Evolutionary conservation across 257 asterid genomes (phyloP).

Genomic region (Solanum habrochaites): DNA sequence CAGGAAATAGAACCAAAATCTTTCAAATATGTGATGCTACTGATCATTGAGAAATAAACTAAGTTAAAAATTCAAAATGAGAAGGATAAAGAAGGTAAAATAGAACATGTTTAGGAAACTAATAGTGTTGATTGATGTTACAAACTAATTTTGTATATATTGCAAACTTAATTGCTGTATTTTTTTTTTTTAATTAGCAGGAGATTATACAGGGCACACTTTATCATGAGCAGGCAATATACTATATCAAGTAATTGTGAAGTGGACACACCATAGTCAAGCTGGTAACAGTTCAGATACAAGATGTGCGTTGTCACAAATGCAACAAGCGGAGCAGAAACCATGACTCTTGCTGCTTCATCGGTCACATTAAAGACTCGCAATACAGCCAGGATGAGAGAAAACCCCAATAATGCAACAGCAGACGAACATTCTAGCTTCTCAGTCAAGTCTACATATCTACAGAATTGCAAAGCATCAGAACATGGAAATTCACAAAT

Average conservation of each 20-base stretch:
- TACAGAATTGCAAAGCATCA: slow-evolving; percentile 22
- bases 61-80: neutral
- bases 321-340: slow-evolving; percentile 73
- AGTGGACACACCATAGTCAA: slow-evolving; percentile 50
- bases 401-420: slow-evolving; percentile 63
- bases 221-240: neutral
- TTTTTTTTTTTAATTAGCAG: neutral
- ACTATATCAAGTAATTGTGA: neutral
- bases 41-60: neutral
- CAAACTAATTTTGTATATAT: neutral
- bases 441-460: slow-evolving; percentile 78
- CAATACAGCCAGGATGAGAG: slow-evolving; percentile 55
- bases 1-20: neutral
- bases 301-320: slow-evolving; percentile 65
- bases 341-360: slow-evolving; percentile 89
- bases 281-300: slow-evolving; percentile 53
- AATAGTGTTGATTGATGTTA: neutral
- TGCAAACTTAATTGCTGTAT: neutral
- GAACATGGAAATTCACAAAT: neutral
- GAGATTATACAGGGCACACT: neutral
- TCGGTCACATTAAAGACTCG: slow-evolving; percentile 46
- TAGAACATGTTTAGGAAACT: neutral
- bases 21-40: neutral
- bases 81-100: neutral
- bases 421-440: slow-evolving; percentile 72